Evolutionary conservation across 1,284 basidiomycete species (phyloP).

Genomic region (Heterobasidion annosum): DNA sequence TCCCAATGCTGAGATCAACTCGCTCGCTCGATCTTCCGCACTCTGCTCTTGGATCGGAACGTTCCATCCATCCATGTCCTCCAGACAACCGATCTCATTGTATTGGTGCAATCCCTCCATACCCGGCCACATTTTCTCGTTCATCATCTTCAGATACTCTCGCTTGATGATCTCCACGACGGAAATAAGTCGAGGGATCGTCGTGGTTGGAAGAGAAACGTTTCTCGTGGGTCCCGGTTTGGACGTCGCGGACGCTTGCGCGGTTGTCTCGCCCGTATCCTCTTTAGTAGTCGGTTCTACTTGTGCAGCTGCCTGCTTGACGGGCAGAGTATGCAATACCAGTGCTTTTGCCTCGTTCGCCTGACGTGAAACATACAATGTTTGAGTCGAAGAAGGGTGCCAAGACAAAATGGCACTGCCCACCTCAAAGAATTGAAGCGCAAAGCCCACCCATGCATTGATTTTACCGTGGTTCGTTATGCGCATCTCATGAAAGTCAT

Average conservation of each 20-base stretch:
- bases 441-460: conserved; percentile 49
- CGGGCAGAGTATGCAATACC: conserved; percentile 61
- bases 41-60: conserved; percentile 18
- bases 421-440: conserved; percentile 56
- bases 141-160: conserved; percentile 53
- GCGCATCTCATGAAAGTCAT: conserved; percentile 32
- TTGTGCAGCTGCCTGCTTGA: conserved; percentile 9
- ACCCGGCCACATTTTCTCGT: conserved; percentile 25
- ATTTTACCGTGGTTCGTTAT: conserved; percentile 63
- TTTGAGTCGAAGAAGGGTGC: neutral
- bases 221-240: conserved; percentile 3
- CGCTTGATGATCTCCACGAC: conserved; percentile 82
- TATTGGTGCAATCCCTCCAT: conserved; percentile 69
- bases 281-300: neutral
- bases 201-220: conserved; percentile 27
- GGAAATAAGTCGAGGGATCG: conserved; percentile 61
- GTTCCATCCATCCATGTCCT: conserved; percentile 18
- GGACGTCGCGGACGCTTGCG: neutral
- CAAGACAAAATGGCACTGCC: conserved; percentile 2
- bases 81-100: conserved; percentile 59
- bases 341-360: conserved; percentile 46
- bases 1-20: conserved; percentile 27
- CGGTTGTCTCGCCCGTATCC: neutral
- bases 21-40: conserved; percentile 13
- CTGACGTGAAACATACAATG: conserved; percentile 24